Conservation (phyloP, 140 eudicot genomes). For the Stevia rebaudiana region DNA sequence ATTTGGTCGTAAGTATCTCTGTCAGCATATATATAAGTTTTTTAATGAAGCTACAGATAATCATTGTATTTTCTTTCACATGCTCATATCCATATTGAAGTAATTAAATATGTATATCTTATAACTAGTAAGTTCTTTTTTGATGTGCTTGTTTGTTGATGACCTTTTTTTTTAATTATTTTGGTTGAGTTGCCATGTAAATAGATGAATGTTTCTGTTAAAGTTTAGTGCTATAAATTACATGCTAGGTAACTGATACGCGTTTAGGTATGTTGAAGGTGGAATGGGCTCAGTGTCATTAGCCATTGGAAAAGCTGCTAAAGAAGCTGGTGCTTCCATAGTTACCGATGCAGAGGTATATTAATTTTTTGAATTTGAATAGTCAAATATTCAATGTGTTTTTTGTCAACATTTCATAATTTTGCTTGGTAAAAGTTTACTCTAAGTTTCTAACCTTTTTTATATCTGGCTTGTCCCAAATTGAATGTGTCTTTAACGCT, state of each 20-base stretch:
- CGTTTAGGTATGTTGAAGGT: conserved; percentile 89
- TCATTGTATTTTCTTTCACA: conserved; percentile 2
- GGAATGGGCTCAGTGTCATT: conserved; percentile 98
- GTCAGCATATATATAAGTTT: neutral
- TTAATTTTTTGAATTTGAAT: conserved; percentile 7
- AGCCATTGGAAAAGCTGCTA: conserved; percentile 82
- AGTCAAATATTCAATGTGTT: no score
- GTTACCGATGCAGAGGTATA: conserved; percentile 78
- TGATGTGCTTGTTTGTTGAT: neutral
- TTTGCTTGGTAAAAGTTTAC: neutral
- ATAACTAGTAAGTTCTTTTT: neutral
- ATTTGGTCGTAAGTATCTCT: conserved; percentile 92
- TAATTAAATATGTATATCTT: neutral
- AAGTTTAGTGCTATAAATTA: neutral
- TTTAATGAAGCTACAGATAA: conserved; percentile 12
- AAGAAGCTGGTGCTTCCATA: conserved; percentile 95
- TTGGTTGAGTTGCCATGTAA: neutral
- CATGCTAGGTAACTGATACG: conserved; percentile 16
- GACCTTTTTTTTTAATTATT: neutral
- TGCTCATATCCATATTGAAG: conserved; percentile 1
- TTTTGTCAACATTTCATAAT: neutral
- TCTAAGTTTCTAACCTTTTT: neutral
- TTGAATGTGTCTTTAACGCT: neutral
- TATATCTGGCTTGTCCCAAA: neutral
- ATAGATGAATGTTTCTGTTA: neutral